Base-by-base conservation (phyloP, 164 flowering plant genomes). In the Vitis riparia region DNA sequence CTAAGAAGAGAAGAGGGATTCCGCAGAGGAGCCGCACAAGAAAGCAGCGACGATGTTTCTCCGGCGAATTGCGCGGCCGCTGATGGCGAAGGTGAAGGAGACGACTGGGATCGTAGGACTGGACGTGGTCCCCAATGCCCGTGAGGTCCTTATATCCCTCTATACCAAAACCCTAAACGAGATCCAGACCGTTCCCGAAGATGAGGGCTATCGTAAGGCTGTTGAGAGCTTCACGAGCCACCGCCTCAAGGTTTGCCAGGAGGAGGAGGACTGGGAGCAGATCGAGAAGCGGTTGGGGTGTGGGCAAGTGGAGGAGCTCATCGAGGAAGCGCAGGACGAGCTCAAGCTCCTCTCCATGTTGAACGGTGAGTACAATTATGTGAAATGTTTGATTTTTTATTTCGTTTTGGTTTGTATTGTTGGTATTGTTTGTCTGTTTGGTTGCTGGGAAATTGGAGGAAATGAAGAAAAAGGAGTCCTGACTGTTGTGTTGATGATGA, bases 271-370 rank as follows among this genome's bases (percentile, higher is more conserved):
- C 66, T 95, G 98, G 99, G 99, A 91, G 73, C 56, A 32, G 71
- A 95, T 95, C 78, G 97, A 95, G 89, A 86, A 85, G 76, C 83
- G 82, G 3, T 72, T 95, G 17, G 91, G 91, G 2, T 91, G 97
- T 53, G 98, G 98, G n/a, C 98, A 95, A 85, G 97, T 93, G 72
- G 99, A 95, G 75, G 99, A 95, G 83, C 88, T 95, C 68, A 90
- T 95, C 59, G 97, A 93, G 75, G 98, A 93, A 72, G 99, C 99
- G 7, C 80, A 78, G 61, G 98, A 95, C 69, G 99, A 95, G 80
- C 93, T 95, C 81, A 89, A 69, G 16, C 95, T 93, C 79, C 86
- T 95, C 55, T 80, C 65, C 61, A 86, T 87, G 72, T 84, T 95
- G 97, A 90, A 80, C 75, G 98, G 98, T 95, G 10, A n/a, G 79